These are phyloP conservation scores for Pyrenophora teres DNA, from an alignment of 2,329 filamentous ascomycete genomes.

Conservation along the genomic window DNA sequence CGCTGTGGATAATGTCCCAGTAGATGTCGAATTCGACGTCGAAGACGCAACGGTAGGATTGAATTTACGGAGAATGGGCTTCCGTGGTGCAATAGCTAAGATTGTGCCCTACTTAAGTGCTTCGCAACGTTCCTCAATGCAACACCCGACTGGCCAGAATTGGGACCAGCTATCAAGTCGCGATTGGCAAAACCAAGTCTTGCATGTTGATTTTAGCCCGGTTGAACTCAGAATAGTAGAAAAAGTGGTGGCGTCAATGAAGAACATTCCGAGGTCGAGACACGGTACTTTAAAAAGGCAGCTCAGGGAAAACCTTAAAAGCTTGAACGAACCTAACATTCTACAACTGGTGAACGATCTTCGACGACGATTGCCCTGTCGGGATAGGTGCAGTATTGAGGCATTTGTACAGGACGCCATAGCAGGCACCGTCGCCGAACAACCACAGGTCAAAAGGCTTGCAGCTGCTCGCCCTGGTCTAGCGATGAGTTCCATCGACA, in stretches of 20 bases:
- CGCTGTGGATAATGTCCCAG: slow-evolving; percentile 21
- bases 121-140: slow-evolving; percentile 26
- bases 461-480: slow-evolving; percentile 25
- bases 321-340: slow-evolving; percentile 30
- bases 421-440: slow-evolving; percentile 24
- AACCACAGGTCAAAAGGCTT: slow-evolving; percentile 34
- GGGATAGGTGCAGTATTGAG: slow-evolving; percentile 29
- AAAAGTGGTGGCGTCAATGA: slow-evolving; percentile 13
- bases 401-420: slow-evolving; percentile 41
- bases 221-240: slow-evolving; percentile 34
- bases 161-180: slow-evolving; percentile 34
- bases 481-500: slow-evolving; percentile 19
- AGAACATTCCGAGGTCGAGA: slow-evolving; percentile 3
- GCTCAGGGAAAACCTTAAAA: slow-evolving; percentile 27
- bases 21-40: slow-evolving; percentile 24
- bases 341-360: slow-evolving; percentile 23
- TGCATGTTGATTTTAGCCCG: slow-evolving; percentile 43
- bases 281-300: slow-evolving; percentile 26
- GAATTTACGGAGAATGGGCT: background rate
- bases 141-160: slow-evolving; percentile 14
- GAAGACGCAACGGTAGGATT: slow-evolving; percentile 31
- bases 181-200: slow-evolving; percentile 35
- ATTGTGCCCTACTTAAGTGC: slow-evolving; percentile 35
- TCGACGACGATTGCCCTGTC: slow-evolving; percentile 18
- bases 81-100: background rate